Base-by-base conservation (phyloP, 1,139 yeast genomes). In the Candida glucosophila region DNA sequence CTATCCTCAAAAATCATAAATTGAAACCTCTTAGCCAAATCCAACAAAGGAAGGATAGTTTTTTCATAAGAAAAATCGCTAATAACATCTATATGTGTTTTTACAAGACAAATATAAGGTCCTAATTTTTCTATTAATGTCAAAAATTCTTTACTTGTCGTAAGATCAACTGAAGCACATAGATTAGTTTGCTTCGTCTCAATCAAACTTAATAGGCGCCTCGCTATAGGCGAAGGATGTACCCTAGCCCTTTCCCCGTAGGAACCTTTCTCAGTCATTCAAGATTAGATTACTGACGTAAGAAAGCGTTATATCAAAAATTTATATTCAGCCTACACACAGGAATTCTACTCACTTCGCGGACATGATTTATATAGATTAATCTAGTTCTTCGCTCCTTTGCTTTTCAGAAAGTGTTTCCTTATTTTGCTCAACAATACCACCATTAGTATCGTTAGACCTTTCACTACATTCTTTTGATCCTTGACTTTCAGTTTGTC, bases 141-240 rank as follows among this genome's bases (percentile, higher is more conserved):
- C 29, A 92, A 63, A 30, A 92, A 68, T 44, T 88, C 95, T 5
- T 49, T 47, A 5, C 96, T 85, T 20, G 81, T 74, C 33, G 73
- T 70, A 12, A 90, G 93, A 51, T 92, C 99, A 13, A 88, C 73
- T n/a, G 97, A 86, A 12, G 97, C 97, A 62, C 98, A 92, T 33
- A 92, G 67, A 44, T 90, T 92, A 31, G 95, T 72, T 51, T 83
- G 62, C 53, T 92, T 92, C 23, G 58, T 49, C 28, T 78, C 85
- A 82, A 88, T 86, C 23, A 88, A 66, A 15, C 54, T 55, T 34
- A 92, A 65, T 25, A 92, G 70, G 34, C 83, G 73, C 29, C 70
- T 58, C 1, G 95, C 97, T 12, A 90, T 78, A 2, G 90, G 78
- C 12, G 94, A 79, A 1, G 73, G 56, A 45, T 85, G 95, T 5